Evolutionary conservation across 257 asterid species (phyloP).

Genomic region (Eucommia ulmoides): DNA sequence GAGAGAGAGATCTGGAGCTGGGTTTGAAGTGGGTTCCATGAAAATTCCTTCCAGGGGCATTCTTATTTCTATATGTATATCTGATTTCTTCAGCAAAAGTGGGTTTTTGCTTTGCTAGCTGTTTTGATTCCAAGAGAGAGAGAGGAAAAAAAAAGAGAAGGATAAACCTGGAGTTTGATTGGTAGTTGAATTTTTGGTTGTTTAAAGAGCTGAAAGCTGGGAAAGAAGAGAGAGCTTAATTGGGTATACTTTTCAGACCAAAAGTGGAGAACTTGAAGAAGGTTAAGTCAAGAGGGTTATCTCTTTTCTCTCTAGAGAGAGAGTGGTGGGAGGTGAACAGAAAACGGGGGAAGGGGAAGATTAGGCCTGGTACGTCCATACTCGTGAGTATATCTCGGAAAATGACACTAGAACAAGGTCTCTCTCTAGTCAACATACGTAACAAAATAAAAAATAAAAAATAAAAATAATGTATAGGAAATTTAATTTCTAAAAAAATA

Average conservation of each 20-base stretch:
- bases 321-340: constrained; percentile 7
- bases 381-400: constrained; percentile 85
- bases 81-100: too few relatives aligned
- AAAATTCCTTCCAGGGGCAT: constrained; percentile 71
- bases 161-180: constrained; percentile 2
- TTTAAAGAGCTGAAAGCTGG: constrained; percentile 10
- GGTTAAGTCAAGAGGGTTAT: too few relatives aligned
- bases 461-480: constrained; percentile 3
- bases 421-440: constrained; percentile 28
- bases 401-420: constrained; percentile 72
- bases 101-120: too few relatives aligned
- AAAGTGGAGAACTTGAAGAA: constrained; percentile 12
- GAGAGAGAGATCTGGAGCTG: constrained; percentile 76
- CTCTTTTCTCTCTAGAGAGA: too few relatives aligned
- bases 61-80: too few relatives aligned
- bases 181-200: too few relatives aligned
- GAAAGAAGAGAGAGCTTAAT: constrained; percentile 37
- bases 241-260: constrained; percentile 27
- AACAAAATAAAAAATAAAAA: constrained; percentile 10
- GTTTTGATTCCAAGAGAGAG: too few relatives aligned
- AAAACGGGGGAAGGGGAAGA: constrained; percentile 10
- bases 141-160: constrained; percentile 7
- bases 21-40: constrained; percentile 31
- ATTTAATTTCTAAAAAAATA: background rate
- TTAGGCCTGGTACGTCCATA: constrained; percentile 30